Conservation (phyloP, 345 rosid genomes). For the Eucalyptus regnans region DNA sequence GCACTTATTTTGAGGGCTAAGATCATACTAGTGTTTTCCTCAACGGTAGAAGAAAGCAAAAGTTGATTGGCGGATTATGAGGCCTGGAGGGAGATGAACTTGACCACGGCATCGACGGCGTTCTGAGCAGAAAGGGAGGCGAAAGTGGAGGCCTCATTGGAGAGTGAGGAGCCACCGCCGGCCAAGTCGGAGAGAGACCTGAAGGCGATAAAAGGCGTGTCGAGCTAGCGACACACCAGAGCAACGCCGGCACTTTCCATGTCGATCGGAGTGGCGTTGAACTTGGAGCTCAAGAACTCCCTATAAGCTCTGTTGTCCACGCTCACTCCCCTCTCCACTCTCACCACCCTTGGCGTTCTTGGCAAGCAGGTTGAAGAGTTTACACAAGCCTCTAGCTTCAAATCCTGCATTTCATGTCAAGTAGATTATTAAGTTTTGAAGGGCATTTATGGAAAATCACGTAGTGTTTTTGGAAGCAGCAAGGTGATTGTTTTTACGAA, state of each 20-base stretch:
- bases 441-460: accelerated
- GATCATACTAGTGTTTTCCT: background rate
- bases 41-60: no score
- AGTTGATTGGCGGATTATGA: no score
- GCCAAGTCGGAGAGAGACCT: constrained; percentile 75
- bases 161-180: constrained; percentile 45
- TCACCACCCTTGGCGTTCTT: constrained; percentile 28
- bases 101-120: background rate
- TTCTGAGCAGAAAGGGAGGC: constrained; percentile 44
- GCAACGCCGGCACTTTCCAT: constrained; percentile 78
- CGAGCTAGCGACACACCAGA: constrained; percentile 38
- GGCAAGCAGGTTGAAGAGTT: constrained; percentile 45
- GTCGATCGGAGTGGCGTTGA: constrained; percentile 57
- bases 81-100: background rate
- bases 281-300: constrained; percentile 33
- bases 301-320: constrained; percentile 61
- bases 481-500: background rate
- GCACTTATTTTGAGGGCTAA: background rate
- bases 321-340: constrained; percentile 39
- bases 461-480: no score
- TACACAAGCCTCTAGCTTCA: constrained; percentile 33
- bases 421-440: background rate
- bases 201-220: constrained; percentile 36
- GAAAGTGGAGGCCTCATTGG: constrained; percentile 49
- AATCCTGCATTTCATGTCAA: constrained; percentile 9